Percentiles rank a stretch among this genome's conserved stretches.
phyloP scores from a whole-genome alignment of 306 rosid species.

The Vachellia pachyceras region DNA sequence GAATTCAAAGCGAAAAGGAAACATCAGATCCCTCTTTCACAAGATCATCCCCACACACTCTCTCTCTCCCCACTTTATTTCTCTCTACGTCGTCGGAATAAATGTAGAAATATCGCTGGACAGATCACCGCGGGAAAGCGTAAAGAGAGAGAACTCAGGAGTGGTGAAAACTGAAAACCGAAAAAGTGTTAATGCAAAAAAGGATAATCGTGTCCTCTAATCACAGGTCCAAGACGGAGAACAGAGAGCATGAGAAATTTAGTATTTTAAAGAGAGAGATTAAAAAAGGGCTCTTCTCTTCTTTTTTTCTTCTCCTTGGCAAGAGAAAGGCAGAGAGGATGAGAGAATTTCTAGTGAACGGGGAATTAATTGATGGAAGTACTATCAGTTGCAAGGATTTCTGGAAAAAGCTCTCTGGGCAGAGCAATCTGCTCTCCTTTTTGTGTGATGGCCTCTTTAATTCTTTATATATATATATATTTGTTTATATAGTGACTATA shows the following conservation, averaged over 20 bases:
- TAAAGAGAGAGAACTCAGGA: neutral
- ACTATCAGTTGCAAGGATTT: conserved; percentile 69
- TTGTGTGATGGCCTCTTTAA: conserved; percentile 40
- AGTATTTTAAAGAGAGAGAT: neutral
- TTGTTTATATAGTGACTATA: neutral
- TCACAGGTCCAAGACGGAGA: no score
- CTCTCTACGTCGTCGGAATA: conserved; percentile 32
- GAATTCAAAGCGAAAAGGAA: conserved; percentile 81
- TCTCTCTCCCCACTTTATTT: conserved; percentile 29
- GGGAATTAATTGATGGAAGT: conserved; percentile 49
- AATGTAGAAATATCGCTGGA: conserved; percentile 25
- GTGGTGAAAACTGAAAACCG: neutral
- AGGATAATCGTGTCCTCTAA: neutral
- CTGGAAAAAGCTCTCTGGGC: conserved; percentile 63
- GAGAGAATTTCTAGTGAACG: conserved; percentile 53
- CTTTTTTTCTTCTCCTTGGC: neutral
- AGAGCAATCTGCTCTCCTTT: conserved; percentile 64
- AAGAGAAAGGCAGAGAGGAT: conserved; percentile 35
- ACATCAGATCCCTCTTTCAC: conserved; percentile 61
- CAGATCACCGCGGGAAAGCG: neutral
- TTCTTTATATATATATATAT: neutral
- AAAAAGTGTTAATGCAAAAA: neutral
- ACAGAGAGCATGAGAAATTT: neutral
- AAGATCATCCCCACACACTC: conserved; percentile 43
- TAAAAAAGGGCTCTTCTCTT: neutral